phyloP scores from a whole-genome alignment of 2,329 filamentous ascomycete genomes.

The Neopestalotiopsis sp. region DNA sequence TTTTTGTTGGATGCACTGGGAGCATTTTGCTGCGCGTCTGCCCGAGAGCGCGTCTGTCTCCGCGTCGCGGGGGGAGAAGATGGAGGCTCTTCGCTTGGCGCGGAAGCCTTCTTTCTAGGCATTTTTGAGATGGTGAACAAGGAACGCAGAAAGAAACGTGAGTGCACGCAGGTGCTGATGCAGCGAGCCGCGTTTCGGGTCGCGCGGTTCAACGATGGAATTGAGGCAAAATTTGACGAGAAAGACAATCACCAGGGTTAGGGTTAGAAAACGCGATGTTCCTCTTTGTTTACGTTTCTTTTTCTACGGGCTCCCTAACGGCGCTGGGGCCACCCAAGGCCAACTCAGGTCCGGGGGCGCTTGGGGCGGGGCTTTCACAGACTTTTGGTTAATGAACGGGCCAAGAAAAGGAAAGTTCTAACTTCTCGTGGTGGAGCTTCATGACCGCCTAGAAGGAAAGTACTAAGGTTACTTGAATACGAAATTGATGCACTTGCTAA shows the following conservation, averaged over 20 bases:
- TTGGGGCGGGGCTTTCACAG: neutral
- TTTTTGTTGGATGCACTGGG: neutral
- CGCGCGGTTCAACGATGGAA: neutral
- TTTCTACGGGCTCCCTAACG: too few relatives aligned
- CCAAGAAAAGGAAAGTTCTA: neutral
- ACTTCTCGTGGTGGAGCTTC: too few relatives aligned
- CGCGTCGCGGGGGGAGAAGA: neutral
- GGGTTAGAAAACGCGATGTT: neutral
- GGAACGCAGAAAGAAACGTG: neutral
- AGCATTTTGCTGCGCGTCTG: neutral
- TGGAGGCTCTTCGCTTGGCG: neutral
- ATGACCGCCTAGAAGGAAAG: too few relatives aligned
- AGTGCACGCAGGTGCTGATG: neutral
- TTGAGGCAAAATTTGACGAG: neutral
- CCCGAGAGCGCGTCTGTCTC: conserved; percentile 1
- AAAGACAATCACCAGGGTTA: neutral
- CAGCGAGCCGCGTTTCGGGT: neutral
- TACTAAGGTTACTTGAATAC: too few relatives aligned
- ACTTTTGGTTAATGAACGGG: neutral
- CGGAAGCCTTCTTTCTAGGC: neutral
- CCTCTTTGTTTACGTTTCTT: neutral
- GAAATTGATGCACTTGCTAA: too few relatives aligned
- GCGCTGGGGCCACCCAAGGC: neutral
- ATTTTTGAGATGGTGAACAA: neutral
- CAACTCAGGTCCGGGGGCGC: too few relatives aligned